phyloP scores from a whole-genome alignment of 2,329 filamentous ascomycete species.

The Pseudocercospora pini-densiflorae region DNA sequence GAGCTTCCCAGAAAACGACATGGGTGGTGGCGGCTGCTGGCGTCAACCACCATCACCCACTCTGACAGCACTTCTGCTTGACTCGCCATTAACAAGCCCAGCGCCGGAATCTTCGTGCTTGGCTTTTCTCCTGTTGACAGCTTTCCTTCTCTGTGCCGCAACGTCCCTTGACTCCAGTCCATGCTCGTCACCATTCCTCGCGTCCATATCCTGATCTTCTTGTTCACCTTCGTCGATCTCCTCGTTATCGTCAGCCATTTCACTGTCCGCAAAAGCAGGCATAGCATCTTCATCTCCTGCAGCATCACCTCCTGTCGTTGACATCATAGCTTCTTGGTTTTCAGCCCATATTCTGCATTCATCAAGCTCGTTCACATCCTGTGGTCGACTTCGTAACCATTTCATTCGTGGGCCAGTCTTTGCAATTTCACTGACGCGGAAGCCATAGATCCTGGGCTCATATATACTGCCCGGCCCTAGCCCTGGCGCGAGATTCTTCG shows the following conservation, averaged over 20 bases:
- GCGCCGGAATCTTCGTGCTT: constrained; percentile 17
- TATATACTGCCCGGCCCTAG: constrained; percentile 84
- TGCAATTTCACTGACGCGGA: constrained; percentile 88
- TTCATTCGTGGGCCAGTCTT: constrained; percentile 93
- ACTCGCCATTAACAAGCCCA: constrained; percentile 27
- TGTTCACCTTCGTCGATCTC: constrained; percentile 35
- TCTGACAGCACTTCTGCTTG: constrained; percentile 21
- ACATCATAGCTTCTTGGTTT: constrained; percentile 29
- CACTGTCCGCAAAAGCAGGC: constrained; percentile 34
- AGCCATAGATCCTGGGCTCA: constrained; percentile 95
- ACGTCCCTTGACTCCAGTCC: constrained; percentile 19
- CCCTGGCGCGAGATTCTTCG: constrained; percentile 85
- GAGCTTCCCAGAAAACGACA: neutral
- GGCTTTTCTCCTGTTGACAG: constrained; percentile 14
- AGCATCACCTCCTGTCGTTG: constrained; percentile 8
- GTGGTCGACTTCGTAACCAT: constrained; percentile 86
- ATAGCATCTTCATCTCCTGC: constrained; percentile 15
- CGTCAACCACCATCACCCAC: constrained; percentile 24
- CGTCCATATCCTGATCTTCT: constrained; percentile 40
- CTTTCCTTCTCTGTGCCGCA: constrained; percentile 25
- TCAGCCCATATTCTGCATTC: constrained; percentile 59
- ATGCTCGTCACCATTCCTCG: constrained; percentile 16
- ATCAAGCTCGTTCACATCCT: constrained; percentile 80
- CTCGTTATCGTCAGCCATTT: constrained; percentile 38
- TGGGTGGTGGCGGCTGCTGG: neutral